Evolutionary conservation across 352 stramenopile species (phyloP), one percentile per base, ranked within the genome.

Genomic region (Labyrinthula sp.): DNA sequence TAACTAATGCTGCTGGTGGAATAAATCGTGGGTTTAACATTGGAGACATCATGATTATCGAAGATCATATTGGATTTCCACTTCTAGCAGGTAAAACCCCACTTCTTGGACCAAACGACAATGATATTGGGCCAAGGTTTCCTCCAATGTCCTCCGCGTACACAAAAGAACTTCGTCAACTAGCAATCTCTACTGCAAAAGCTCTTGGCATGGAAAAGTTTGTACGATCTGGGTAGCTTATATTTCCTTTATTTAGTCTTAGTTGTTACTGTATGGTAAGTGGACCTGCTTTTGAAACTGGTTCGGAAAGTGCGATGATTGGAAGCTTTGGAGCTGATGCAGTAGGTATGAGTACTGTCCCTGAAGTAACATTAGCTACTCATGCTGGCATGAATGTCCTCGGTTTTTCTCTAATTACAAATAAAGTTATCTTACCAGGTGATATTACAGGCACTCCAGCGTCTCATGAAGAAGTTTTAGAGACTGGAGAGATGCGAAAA

Each of bases 21-120:
- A 57, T 96, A 18, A 93, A 93, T 60, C 65, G 68, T 0, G 56
- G 72, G 35, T 94, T 84, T 59, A 77, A 86, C 26, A 75, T 95
- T n/a, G 85, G 87, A 34, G 84, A 96, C 63, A 68, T 95, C 18
- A 90, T 94, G 61, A 74, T 90, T 59, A 73, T 96, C 58, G 75
- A 72, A 50, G 87, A 96, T 66, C 84, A 96, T 61, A 69, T 95
- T 27, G 89, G 88, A 38, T 71, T 95, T 20, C 56, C 59, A 20
- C 36, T 54, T 15, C 36, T 52, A 3, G 39, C 58, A 4, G 58
- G 58, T 29, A 65, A 65, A 29, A 52, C 63, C 38, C 39, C 58
- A 12, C 34, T 64, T 5, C 45, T 63, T 7, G 30, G 29, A 7
- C 72, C 70, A 7, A 96, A 95, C 59, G 82, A 95, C 61, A 49